Conservation (phyloP, 768 basidiomycete genomes). For the Clitopilus passeckerianus region DNA sequence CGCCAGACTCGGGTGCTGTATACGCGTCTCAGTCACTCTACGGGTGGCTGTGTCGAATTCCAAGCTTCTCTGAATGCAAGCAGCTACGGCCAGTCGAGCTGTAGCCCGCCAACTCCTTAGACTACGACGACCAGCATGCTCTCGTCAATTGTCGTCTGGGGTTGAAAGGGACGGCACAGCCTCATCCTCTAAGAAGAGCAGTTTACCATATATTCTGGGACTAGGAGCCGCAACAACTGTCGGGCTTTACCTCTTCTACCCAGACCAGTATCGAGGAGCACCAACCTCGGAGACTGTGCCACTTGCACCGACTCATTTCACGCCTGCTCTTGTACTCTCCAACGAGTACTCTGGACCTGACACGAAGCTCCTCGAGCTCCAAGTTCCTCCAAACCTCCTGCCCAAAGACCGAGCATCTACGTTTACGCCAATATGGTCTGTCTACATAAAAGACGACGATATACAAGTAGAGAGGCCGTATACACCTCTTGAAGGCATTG, state of each 20-base stretch:
- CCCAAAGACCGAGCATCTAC: constrained; percentile 13
- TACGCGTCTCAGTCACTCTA: neutral
- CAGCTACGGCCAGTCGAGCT: neutral
- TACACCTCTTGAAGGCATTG: constrained; percentile 73
- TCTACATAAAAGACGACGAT: constrained; percentile 82
- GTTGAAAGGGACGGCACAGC: neutral
- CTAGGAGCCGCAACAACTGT: constrained; percentile 19
- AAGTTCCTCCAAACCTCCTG: constrained; percentile 41
- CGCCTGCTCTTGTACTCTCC: constrained; percentile 51
- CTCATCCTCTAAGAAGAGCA: neutral
- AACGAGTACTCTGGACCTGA: constrained; percentile 48
- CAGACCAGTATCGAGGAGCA: constrained; percentile 39
- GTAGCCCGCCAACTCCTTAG: neutral
- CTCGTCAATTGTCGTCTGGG: neutral
- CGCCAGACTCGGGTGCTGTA: neutral
- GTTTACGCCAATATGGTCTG: constrained; percentile 58
- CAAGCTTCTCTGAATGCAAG: neutral
- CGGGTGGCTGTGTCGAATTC: neutral
- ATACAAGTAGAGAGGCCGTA: constrained; percentile 87
- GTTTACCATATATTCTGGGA: neutral
- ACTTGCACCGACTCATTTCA: constrained; percentile 52
- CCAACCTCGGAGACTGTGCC: constrained; percentile 32
- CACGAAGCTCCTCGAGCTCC: constrained; percentile 62
- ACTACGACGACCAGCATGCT: neutral
- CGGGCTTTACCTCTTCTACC: constrained; percentile 47